Base-by-base conservation (phyloP, 1,284 basidiomycete genomes). In the Bothia castanella region DNA sequence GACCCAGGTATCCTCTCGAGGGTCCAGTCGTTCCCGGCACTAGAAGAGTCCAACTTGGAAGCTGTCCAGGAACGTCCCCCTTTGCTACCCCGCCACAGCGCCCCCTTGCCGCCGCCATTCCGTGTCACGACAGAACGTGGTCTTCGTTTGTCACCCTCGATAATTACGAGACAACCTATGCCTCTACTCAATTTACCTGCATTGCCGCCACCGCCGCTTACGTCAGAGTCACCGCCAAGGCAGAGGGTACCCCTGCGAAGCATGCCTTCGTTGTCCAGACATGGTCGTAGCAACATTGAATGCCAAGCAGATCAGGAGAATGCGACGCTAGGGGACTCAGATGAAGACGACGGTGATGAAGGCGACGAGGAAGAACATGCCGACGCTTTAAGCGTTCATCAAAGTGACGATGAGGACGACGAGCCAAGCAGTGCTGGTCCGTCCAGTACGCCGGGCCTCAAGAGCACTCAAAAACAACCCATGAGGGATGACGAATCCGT, bases 201-300 rank as follows among this genome's bases (percentile, higher is more conserved):
- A 38, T 48, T 61, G 32, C 66, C 55, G 20, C 53, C 45, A 23
- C 53, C 46, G 47, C 54, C 43, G 42, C 57, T 52, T 58, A 49
- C 44, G 54, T 43, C 53, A 42, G 50, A 51, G n/a, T 14, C 61
- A 37, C 45, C 54, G 3, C 58, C 61, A 35, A 63, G 53, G 37
- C 47, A 47, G 29, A 58, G 50, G 11, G 58, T 59, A 21, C 66
- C 71, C 5, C 54, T 81, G 43, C 69, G 72, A 32, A 76, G 70
- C 52, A 72, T 82, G 61, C 79, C 80, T 19, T 75, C 73, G 21
- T 58, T 83, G 45, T 74, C 74, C 21, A 71, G 72, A 68, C 69
- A 74, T 44, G 78, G 78, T 16, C 62, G 57, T 19, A 64, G 61
- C 50, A 63, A 68, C 17, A 46, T 51, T n/a, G 72, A 69, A 35